Evolutionary conservation across 1,284 basidiomycete species (phyloP), one percentile per base, ranked within the genome.

Genomic region (Sphaerobolus stellatus): DNA sequence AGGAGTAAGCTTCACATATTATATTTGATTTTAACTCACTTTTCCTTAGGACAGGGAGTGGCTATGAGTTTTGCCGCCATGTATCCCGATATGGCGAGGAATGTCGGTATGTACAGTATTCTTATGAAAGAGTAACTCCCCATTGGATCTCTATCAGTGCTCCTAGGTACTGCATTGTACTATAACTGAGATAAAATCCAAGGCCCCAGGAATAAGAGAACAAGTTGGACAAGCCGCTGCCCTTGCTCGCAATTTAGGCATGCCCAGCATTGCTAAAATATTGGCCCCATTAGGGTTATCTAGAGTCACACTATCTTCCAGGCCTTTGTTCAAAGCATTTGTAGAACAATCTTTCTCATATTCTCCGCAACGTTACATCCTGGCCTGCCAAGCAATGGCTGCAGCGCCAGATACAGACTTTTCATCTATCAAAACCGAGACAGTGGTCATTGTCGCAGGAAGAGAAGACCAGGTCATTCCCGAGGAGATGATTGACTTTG

Each of bases 381-480:
- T 43, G 14, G 55, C 55, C 1, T 56, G 55, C 38, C 33, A 25
- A 3, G 57, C 55, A 20, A 34, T 56, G 7, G 54, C 45, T 14
- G 29, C 36, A 4, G 57, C 57, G 4, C 25, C 25, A 2, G 50
- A 48, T 20, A 44, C 55, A 3, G 55, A 56, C 36, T 56, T 48
- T 29, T 34, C 57, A 8, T n/a, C 20, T 13, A 59, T 59, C 28
- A 52, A n/a, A n/a, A 51, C 47, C 2, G 29, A 31, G 31, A 54
- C 31, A 20, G 48, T 49, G 13, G 13, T 59, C 8, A 56, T 59
- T 45, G 24, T 56, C 7, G 50, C 50, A 20, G 57, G 57, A 8
- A 44, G 18, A n/a, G 57, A 59, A n/a, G 57, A 59, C 38, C 48
- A 48, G 49, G 44, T 50, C n/a, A 48, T 56, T 41, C 50, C 57